Base-by-base conservation (phyloP, 176 grass and related monocot species). In the Phyllostachys edulis region DNA sequence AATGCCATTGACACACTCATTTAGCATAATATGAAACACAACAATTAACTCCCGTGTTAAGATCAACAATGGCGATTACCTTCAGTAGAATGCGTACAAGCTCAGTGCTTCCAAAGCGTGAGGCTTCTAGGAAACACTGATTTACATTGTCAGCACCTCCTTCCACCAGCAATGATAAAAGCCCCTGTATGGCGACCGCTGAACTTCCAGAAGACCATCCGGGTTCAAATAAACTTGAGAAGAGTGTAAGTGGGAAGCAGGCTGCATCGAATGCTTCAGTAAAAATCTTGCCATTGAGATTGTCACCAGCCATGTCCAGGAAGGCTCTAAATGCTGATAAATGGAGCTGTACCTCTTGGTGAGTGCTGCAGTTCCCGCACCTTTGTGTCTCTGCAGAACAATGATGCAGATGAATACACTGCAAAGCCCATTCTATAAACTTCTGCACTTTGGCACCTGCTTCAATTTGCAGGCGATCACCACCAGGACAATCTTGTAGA, bases 101-200 rank as follows among this genome's bases (percentile, higher is more conserved):
- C 57, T 92, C 94, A 84, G 91, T 97, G 82, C 94, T 92, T 55
- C 94, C 94, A 86, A 94, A 94, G 46, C 89, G 83, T 54, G 94
- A 85, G 84, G 94, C 94, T 84, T 92, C 89, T 52, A 94, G 82
- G 73, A 97, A 94, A 72, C 91, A 94, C 71, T 90, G 87, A 71
- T 97, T 97, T 73, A 97, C 76, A 84, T 97, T 97, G 57, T 94
- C 94, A 11, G 94, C 94, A 0, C 94, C 94, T 51, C 91, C 92
- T 86, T 97, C 91, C 41, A 97, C 87, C 29, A 97, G 81, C 62
- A 97, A 77, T n/a, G 86, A 90, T 42, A 97, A 77, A 68, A 97
- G 80, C 34, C 94, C 94, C 47, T 90, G 80, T 75, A 97, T 88
- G 18, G 88, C 85, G 26, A 89, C 76, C 20, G 91, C 89, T 71